Conservation (phyloP, 75 land plant genomes). For the Azolla pinnata region DNA sequence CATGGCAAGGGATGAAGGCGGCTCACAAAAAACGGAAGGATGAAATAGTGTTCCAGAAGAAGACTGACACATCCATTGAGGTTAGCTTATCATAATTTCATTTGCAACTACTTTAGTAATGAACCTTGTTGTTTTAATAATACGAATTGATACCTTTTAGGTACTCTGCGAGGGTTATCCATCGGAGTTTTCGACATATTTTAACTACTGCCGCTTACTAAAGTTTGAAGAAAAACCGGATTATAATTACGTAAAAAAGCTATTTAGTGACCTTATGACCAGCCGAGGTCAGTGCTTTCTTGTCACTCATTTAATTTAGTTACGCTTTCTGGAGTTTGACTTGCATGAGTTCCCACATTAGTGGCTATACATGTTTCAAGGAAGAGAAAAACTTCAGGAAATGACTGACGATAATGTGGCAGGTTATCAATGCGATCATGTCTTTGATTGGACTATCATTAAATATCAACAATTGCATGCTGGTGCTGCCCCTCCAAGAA, state of each 20-base stretch:
- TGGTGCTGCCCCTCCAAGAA: neutral
- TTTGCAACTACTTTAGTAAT: neutral
- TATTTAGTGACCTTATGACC: slow-evolving; percentile 16
- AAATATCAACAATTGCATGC: slow-evolving; percentile 9
- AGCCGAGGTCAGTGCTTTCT: neutral
- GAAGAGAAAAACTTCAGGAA: too few relatives aligned
- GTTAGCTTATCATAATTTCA: neutral
- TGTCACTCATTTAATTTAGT: neutral
- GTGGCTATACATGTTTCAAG: too few relatives aligned
- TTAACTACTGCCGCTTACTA: slow-evolving; percentile 14
- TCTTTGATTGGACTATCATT: slow-evolving; percentile 16
- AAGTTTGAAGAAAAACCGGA: slow-evolving; percentile 21
- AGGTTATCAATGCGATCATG: slow-evolving; percentile 15
- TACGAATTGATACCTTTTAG: neutral
- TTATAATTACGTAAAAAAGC: slow-evolving; percentile 15
- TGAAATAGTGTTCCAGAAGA: slow-evolving; percentile 34
- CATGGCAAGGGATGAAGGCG: slow-evolving; percentile 48
- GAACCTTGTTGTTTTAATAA: neutral
- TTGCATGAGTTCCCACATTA: neutral
- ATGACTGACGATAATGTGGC: too few relatives aligned
- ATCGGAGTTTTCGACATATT: slow-evolving; percentile 14
- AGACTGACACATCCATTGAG: slow-evolving; percentile 26
- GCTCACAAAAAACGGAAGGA: slow-evolving; percentile 36
- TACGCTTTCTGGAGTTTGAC: neutral
- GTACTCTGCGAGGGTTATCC: slow-evolving; percentile 22